Base-by-base conservation (phyloP, 1,284 basidiomycete species). In the Pascua guehoae region DNA sequence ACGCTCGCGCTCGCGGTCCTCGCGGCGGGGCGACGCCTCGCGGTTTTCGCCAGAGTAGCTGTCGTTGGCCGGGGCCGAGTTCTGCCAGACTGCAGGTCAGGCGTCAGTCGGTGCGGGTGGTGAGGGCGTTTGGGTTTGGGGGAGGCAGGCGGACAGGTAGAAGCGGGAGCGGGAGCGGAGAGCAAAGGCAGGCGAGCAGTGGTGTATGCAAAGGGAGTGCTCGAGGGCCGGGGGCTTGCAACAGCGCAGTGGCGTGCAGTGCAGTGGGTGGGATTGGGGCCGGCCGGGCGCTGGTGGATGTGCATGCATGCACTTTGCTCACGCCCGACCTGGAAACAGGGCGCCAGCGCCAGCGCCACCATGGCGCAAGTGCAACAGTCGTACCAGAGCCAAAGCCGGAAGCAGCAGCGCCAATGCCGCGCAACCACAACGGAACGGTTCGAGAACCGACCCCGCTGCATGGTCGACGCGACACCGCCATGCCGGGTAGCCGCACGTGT, bases 61-160 rank as follows among this genome's bases (percentile, higher is more conserved):
- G 46, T 67, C 63, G 52, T 38, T 45, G 41, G 48, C 55, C 38
- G 65, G 58, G 40, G 58, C 58, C 46, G 65, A 64, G 63, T 69
- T 67, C 60, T 73, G 69, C 73, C 73, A 75, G 49, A 73, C 73
- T 75, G 62, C 50, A 58, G 45, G 51, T 54, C 53, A 60, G 59
- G 51, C 48, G 57, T 64, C 49, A 56, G 61, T 57, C 48, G 61
- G 54, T 41, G 38, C 24, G 24, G 24, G 24, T 32, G 24, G 24
- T 32, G 24, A 32, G 7, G 24, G 24, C 24, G 24, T 32, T 32
- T 41, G 50, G 51, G 18, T 44, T 44, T 32, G 44, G 48, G 16
- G 55, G 18, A 48, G 56, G 56, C 37, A 41, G 48, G 38, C 41
- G 47, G 39, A 38, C 36, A 49, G 38, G 39, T 32, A n/a, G 46